A percentile compares a stretch with the other conserved stretches of the same genome.
Evolutionary conservation across 768 basidiomycete species (phyloP).

Genomic region (Leccinum uliginosum): DNA sequence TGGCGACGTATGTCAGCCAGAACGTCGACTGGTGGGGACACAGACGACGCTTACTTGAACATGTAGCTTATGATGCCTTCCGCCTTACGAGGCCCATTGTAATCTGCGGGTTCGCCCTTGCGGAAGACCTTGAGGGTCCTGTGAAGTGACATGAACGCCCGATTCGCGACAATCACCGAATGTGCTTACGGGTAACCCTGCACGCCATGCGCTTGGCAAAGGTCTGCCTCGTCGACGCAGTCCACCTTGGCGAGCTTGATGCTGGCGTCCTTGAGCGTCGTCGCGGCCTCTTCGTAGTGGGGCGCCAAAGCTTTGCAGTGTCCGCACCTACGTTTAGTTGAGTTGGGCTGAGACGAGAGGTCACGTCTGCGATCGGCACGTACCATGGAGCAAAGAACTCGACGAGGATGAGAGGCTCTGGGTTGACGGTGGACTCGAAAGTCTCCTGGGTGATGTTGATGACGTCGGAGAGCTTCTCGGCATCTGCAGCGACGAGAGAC

Average conservation of each 20-base stretch:
- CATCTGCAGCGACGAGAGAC: constrained; percentile 46
- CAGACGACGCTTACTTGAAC: constrained; percentile 65
- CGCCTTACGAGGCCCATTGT: constrained; percentile 84
- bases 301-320: constrained; percentile 96
- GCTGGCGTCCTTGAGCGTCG: constrained; percentile 81
- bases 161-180: neutral
- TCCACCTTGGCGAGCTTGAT: constrained; percentile 96
- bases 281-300: constrained; percentile 92
- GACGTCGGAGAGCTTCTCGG: constrained; percentile 65
- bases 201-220: constrained; percentile 85
- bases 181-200: constrained; percentile 87
- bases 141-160: neutral
- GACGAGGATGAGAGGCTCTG: constrained; percentile 76
- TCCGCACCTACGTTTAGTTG: constrained; percentile 62
- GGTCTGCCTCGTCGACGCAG: constrained; percentile 90
- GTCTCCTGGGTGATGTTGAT: constrained; percentile 63
- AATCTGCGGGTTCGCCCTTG: constrained; percentile 75
- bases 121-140: constrained; percentile 89
- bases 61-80: constrained; percentile 97
- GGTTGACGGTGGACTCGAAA: constrained; percentile 63
- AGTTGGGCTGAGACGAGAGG: neutral
- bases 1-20: constrained; percentile 23
- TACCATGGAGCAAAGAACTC: constrained; percentile 95
- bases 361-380: neutral
- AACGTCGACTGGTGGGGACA: neutral